These are phyloP conservation scores for Nematocida minor DNA, from an alignment of 371 early-diverging fungal species.

Conservation along the genomic window DNA sequence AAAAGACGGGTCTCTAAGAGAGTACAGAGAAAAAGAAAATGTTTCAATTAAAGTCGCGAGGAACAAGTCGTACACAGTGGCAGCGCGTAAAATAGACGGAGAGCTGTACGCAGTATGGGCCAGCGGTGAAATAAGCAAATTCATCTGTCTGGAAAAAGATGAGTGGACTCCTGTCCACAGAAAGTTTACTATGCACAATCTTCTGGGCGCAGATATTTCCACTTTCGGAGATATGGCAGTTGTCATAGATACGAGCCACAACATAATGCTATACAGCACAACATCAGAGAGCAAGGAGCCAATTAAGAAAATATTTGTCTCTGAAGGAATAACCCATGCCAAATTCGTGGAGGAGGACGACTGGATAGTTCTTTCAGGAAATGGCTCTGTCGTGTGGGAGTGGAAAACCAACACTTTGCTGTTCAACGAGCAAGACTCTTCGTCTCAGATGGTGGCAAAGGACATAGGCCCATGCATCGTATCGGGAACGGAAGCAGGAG, in stretches of 20 bases:
- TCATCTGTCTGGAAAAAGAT: not conserved
- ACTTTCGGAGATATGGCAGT: constrained; percentile 27
- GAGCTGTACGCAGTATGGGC: not conserved
- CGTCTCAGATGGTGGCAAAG: not conserved
- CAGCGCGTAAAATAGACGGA: not conserved
- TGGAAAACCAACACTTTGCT: constrained; percentile 30
- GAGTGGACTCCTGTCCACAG: not conserved
- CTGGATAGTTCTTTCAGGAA: constrained; percentile 38
- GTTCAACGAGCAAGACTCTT: constrained; percentile 1
- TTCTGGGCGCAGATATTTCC: constrained; percentile 30
- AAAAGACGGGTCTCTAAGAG: constrained; percentile 1
- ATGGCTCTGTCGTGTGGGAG: constrained; percentile 36
- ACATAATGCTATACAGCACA: constrained; percentile 24
- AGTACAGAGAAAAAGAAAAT: not conserved
- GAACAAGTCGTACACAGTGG: not conserved
- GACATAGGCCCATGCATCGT: not conserved
- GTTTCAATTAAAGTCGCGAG: not conserved
- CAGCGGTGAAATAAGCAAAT: constrained; percentile 11
- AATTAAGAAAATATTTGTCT: constrained; percentile 11
- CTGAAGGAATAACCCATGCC: not conserved
- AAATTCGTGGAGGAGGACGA: constrained; percentile 30
- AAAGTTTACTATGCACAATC: constrained; percentile 13
- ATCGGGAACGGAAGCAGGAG: constrained; percentile 9
- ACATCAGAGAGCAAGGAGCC: not conserved
- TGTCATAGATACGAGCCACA: constrained; percentile 16